These are phyloP conservation scores for Jaltomata sinuosa DNA, from an alignment of 257 asterid species.

Conservation along the genomic window DNA sequence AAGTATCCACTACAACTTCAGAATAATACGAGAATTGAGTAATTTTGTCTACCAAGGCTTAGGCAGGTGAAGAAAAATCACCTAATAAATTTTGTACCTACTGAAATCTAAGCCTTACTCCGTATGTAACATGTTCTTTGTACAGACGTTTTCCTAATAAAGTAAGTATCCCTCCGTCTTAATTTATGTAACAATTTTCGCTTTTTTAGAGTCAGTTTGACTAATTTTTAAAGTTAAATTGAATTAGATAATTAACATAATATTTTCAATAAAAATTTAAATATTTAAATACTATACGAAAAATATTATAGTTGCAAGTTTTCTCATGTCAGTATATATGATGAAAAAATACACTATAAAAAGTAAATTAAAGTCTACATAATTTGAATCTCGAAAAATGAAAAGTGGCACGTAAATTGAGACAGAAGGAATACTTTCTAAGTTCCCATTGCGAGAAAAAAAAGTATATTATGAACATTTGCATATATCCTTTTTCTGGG, in stretches of 20 bases:
- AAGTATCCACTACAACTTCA: too few species aligned
- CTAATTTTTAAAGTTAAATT: too few species aligned
- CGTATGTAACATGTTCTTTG: not conserved
- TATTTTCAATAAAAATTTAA: not conserved
- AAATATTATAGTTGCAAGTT: not conserved
- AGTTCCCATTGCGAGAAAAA: not conserved
- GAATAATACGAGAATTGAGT: too few species aligned
- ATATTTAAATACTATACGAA: not conserved
- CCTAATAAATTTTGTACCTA: too few species aligned
- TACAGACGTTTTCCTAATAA: not conserved
- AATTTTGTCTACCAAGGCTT: too few species aligned
- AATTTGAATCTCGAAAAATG: not conserved
- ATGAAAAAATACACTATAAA: too few species aligned
- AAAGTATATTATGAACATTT: not conserved
- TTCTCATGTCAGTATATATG: not conserved
- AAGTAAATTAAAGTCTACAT: too few species aligned
- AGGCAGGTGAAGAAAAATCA: too few species aligned
- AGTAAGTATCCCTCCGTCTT: not conserved
- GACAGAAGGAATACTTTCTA: not conserved
- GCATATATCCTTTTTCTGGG: not conserved
- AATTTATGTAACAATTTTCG: too few species aligned
- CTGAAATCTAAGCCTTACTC: too few species aligned
- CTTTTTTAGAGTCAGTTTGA: too few species aligned
- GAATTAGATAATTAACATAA: not conserved
- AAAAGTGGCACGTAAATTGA: not conserved